Percentiles rank a stretch among this genome's conserved stretches.
Evolutionary conservation across 352 stramenopile species (phyloP).

Genomic region (Phytophthora ohioensis): DNA sequence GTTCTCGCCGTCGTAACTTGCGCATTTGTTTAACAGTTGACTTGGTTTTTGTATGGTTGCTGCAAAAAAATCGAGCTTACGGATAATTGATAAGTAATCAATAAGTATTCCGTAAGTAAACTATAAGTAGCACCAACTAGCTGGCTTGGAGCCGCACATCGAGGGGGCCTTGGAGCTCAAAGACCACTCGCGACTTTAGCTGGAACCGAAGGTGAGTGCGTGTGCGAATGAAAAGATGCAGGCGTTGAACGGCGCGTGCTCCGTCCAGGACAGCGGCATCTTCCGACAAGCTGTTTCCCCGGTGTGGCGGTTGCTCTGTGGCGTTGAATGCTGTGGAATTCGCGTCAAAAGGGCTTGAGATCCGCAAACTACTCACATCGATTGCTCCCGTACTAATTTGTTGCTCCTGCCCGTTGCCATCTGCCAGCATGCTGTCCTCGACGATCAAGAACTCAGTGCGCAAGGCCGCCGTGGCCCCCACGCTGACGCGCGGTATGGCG

Average conservation of each 20-base stretch:
- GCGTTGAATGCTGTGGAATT: not conserved
- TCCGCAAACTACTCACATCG: not conserved
- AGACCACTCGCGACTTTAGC: constrained; percentile 41
- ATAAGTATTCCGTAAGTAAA: constrained; percentile 1
- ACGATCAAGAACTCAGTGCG: constrained; percentile 74
- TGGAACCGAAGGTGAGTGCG: constrained; percentile 40
- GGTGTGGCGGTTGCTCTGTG: not conserved
- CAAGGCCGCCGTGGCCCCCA: constrained; percentile 49
- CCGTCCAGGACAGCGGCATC: not conserved
- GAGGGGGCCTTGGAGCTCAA: constrained; percentile 19
- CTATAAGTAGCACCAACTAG: constrained; percentile 11
- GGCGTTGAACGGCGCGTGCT: not conserved
- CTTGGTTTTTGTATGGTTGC: too few species aligned
- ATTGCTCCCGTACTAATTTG: constrained; percentile 2
- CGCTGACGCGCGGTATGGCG: constrained; percentile 51
- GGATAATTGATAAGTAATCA: not conserved
- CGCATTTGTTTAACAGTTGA: too few species aligned
- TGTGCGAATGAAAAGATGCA: constrained; percentile 5
- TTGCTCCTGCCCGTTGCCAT: constrained; percentile 8
- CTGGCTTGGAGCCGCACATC: constrained; percentile 30
- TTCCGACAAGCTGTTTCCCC: not conserved
- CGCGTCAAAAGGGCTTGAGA: not conserved
- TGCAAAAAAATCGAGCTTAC: too few species aligned
- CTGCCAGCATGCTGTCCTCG: constrained; percentile 69
- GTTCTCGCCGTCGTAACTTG: too few species aligned